Evolutionary conservation across 129 eudicot species (phyloP).

Genomic region (Solidago caesia): DNA sequence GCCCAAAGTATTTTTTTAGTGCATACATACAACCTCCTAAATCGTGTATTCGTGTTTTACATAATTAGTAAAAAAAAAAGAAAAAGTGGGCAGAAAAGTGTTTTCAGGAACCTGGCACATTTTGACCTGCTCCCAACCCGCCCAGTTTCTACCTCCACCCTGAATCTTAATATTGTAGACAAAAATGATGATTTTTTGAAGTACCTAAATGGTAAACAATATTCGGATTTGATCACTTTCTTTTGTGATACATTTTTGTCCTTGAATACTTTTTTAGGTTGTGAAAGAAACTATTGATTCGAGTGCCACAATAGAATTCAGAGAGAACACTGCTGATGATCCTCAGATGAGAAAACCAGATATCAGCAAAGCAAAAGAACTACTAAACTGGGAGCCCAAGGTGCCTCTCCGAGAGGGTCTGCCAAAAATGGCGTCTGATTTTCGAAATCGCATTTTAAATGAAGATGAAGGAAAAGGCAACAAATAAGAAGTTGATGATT

Average conservation of each 20-base stretch:
- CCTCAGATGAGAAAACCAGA: conserved; percentile 84
- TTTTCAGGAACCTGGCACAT: neutral
- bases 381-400: conserved; percentile 81
- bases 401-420: conserved; percentile 64
- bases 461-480: conserved; percentile 72
- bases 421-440: conserved; percentile 75
- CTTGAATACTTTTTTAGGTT: conserved; percentile 40
- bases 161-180: neutral
- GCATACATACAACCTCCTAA: neutral
- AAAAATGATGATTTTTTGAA: neutral
- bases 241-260: neutral
- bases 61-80: neutral
- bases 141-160: neutral
- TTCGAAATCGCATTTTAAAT: conserved; percentile 67
- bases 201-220: neutral
- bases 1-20: neutral
- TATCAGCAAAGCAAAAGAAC: conserved; percentile 70
- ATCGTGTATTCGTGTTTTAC: neutral
- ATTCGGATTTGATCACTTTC: conserved; percentile 9
- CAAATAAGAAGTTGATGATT: conserved; percentile 23
- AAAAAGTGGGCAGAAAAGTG: neutral
- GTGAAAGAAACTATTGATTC: conserved; percentile 73
- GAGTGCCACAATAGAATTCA: conserved; percentile 64
- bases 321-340: conserved; percentile 78
- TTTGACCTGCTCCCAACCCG: neutral